Conservation (phyloP, 2,329 filamentous ascomycete species). For the Diaporthe nobilis region DNA sequence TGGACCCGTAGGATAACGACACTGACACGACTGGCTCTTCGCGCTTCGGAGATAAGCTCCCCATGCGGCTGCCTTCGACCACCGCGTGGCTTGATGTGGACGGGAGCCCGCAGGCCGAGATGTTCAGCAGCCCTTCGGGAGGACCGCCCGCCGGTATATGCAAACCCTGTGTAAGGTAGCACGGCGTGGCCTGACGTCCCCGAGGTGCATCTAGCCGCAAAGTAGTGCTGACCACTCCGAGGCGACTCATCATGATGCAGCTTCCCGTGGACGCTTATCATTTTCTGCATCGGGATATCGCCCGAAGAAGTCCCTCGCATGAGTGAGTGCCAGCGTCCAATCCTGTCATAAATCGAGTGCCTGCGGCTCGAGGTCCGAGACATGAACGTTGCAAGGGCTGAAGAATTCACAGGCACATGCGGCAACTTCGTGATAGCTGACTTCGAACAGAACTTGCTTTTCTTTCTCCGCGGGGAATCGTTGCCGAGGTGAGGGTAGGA, state of each 20-base stretch:
- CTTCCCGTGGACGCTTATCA: neutral
- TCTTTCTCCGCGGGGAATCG: no score
- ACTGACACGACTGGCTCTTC: neutral
- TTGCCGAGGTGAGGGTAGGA: neutral
- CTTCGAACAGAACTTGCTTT: neutral
- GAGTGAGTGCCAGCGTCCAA: neutral
- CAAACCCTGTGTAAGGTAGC: neutral
- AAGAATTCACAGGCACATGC: neutral
- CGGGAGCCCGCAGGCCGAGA: neutral
- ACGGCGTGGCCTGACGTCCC: constrained; percentile 1
- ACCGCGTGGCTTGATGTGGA: neutral
- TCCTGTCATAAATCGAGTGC: neutral
- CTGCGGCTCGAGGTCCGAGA: neutral
- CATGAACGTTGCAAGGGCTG: neutral
- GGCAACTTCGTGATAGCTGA: no score
- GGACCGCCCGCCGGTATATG: neutral
- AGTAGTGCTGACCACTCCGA: neutral
- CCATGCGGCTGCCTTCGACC: neutral
- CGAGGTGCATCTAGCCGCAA: neutral
- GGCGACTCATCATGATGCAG: neutral
- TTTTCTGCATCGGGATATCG: neutral
- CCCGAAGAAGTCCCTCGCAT: neutral
- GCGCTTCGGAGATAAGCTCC: neutral
- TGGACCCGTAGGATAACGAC: neutral
- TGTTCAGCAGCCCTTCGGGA: neutral